Percentiles rank a stretch among this genome's conserved stretches.
These are phyloP conservation scores for Elymus sibiricus DNA, from an alignment of 176 grass and related monocot genomes.

Conservation along the genomic window DNA sequence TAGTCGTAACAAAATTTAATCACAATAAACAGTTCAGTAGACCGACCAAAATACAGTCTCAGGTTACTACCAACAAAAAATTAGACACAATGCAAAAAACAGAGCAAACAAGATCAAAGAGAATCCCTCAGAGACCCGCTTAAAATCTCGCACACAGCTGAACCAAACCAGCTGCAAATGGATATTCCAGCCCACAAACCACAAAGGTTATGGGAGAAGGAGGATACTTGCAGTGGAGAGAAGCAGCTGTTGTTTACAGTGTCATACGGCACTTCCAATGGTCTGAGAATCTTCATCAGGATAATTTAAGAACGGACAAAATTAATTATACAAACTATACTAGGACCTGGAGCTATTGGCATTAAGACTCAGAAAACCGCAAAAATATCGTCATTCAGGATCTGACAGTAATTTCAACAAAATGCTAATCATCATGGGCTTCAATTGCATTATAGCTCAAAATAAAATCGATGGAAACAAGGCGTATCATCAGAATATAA, in stretches of 20 bases:
- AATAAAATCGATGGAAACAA: background rate
- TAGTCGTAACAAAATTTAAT: too few relatives aligned
- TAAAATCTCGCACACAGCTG: too few relatives aligned
- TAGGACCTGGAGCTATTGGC: too few relatives aligned
- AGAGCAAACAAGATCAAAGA: too few relatives aligned
- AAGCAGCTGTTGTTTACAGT: conserved; percentile 46
- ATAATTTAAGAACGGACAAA: too few relatives aligned
- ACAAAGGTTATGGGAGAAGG: conserved; percentile 13
- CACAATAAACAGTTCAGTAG: too few relatives aligned
- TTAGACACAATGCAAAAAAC: too few relatives aligned
- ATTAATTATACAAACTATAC: too few relatives aligned
- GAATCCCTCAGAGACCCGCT: too few relatives aligned
- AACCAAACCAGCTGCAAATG: background rate
- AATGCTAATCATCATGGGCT: conserved; percentile 56
- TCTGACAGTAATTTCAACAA: conserved; percentile 97
- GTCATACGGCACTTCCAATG: conserved; percentile 39
- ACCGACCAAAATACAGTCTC: too few relatives aligned
- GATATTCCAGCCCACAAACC: conserved; percentile 14
- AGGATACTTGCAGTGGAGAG: conserved; percentile 2
- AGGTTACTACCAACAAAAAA: too few relatives aligned
- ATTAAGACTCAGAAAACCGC: conserved; percentile 41
- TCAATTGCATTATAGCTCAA: background rate
- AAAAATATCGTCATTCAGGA: conserved; percentile 46
- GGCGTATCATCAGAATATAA: conserved; percentile 60
- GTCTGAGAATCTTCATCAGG: too few relatives aligned